Evolutionary conservation across 805 yeast genomes (phyloP), one percentile per base, ranked within the genome.

Genomic region (Ogataea minuta): DNA sequence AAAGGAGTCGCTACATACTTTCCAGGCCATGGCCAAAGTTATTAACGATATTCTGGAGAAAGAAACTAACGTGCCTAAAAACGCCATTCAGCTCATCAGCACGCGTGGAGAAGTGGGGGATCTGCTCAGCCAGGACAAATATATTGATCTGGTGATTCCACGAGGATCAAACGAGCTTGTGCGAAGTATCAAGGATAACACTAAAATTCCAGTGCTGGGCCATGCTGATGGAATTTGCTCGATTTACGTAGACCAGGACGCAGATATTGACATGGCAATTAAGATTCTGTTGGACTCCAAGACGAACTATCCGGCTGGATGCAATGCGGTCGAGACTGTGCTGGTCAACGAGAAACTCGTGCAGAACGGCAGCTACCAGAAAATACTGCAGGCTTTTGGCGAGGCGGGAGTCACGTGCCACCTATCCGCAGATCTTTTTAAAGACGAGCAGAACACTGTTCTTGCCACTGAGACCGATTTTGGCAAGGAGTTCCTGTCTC

Each of bases 201-300:
- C 99, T 16, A 88, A 88, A 60, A 95, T 93, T 53, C 98, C 99
- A 4, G 99, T 93, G 6, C 67, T 93, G 58, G 99, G 99, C 41
- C 99, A 93, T 62, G 99, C 99, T 7, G 98, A 93, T 64, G 99
- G 99, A 32, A 83, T 91, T 45, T 93, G 99, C 64, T 81, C 97
- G 2, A 77, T 91, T 6, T 93, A 78, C 54, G 71, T 91, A 17
- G 95, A 90, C 60, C 76, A 74, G 41, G 78, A 75, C 35, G 93
- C 93, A 5, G 91, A 89, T 54, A 46, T 85, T 9, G 75, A 62
- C 10, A 89, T 86, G 77, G 95, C 97, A 0, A 70, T 74, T 23
- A 76, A 77, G 41, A 77, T 93, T 21, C 71, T 79, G 4, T 76
- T 87, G 19, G 99, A 93, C 63, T 76, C 96, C 4, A 93, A 93